Evolutionary conservation across 352 stramenopile genomes (phyloP), one percentile per base, ranked within the genome.

Genomic region (Globisporangium recalcitrans): DNA sequence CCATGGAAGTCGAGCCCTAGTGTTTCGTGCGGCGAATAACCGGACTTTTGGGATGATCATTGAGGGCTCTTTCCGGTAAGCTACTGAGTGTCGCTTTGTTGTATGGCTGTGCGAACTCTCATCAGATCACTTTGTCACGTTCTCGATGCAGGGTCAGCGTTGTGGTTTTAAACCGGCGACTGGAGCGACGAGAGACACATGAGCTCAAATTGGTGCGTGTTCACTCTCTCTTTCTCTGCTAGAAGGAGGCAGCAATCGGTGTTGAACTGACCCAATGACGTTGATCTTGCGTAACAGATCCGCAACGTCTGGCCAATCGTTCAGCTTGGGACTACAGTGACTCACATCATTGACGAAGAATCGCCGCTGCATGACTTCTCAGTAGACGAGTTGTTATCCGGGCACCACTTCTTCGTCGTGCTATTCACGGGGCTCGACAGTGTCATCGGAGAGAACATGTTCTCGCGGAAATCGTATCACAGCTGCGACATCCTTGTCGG

Each of bases 291-390:
- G 4, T 61, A 38, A 36, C 27, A 80, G 72, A 68, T 75, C 14
- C 78, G 78, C 24, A 88, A 88, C 21, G 70, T 87, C 3, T 88
- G 78, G 78, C 78, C 78, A 5, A 80, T 84, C 11, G 74, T 87
- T 29, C 75, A 80, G n/a, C 60, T 87, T 26, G 77, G 72, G 9
- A 74, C 78, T 21, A 85, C 73, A 0, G 58, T 87, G 24, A 82
- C 69, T 0, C 78, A 87, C 47, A 76, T 87, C 32, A 82, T 87
- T 58, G 74, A 85, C 42, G 67, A 84, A 34, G 65, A 70, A 16
- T 87, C 78, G 46, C 74, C 76, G 22, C 64, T 87, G 27, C 79
- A 69, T 29, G 40, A 71, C 22, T 70, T 85, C 11, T 72, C 70
- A 2, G 79, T 68, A 1, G 68, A 79, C 47, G 78, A 82, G 0